Conservation (phyloP, 2,329 filamentous ascomycete genomes). For the Monascus ruber region DNA sequence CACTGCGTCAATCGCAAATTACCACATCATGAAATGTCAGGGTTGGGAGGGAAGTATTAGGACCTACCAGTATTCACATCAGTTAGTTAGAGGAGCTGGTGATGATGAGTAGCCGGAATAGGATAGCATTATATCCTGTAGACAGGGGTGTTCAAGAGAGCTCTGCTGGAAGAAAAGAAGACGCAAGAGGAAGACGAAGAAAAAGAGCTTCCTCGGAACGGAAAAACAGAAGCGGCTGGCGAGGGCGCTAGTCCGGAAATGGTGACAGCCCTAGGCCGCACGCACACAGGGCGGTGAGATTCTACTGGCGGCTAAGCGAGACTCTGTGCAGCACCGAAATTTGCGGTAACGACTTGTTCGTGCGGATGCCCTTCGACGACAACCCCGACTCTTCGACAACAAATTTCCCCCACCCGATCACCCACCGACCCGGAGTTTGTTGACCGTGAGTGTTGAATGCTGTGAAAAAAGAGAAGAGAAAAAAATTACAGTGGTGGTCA, state of each 20-base stretch:
- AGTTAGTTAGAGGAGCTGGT: too few relatives aligned
- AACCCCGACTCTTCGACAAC: conserved; percentile 32
- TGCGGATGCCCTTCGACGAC: conserved; percentile 5
- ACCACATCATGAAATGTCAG: conserved; percentile 61
- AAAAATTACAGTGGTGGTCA: too few relatives aligned
- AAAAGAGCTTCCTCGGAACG: conserved; percentile 10
- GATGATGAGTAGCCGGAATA: too few relatives aligned
- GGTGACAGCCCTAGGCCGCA: conserved; percentile 25
- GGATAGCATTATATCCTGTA: conserved; percentile 5
- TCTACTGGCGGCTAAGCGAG: conserved; percentile 32
- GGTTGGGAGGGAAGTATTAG: too few relatives aligned
- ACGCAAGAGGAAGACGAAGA: conserved; percentile 11
- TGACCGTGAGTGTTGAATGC: conserved; percentile 28
- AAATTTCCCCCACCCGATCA: conserved; percentile 22
- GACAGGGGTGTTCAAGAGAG: neutral
- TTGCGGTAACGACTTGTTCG: conserved; percentile 20
- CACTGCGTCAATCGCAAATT: conserved; percentile 97
- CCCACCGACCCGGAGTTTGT: conserved; percentile 25
- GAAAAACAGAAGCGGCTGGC: conserved; percentile 10
- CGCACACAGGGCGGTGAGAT: conserved; percentile 8
- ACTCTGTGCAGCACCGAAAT: conserved; percentile 30
- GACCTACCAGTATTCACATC: conserved; percentile 8
- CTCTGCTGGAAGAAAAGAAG: conserved; percentile 1
- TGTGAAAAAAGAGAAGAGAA: too few relatives aligned
- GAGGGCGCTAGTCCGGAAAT: conserved; percentile 6